Conservation (phyloP, 1,139 yeast genomes). For the Saccharomyces uvarum region DNA sequence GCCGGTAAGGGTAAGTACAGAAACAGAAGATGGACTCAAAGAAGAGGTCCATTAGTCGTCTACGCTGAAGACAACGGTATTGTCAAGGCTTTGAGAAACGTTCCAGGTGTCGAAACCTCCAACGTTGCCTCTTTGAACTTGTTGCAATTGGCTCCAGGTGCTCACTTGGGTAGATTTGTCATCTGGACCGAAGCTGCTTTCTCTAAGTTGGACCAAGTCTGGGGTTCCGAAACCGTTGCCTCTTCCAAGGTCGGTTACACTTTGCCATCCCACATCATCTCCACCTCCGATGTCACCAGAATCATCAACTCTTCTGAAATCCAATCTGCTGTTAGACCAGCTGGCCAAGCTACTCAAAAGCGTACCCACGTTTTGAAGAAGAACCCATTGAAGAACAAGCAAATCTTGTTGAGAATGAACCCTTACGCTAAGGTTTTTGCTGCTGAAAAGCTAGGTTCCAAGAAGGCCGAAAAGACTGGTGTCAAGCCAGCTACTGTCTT, state of each 20-base stretch:
- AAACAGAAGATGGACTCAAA: slow-evolving; percentile 99
- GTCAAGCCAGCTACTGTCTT: slow-evolving; percentile 69
- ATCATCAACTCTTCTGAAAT: slow-evolving; percentile 98
- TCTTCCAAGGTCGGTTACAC: slow-evolving; percentile 85
- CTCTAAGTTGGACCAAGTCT: slow-evolving; percentile 91
- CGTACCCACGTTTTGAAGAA: slow-evolving; percentile 94
- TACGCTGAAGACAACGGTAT: slow-evolving; percentile 97
- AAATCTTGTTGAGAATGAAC: slow-evolving; percentile 95
- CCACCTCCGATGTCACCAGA: slow-evolving; percentile 95
- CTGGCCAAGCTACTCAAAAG: slow-evolving; percentile 91
- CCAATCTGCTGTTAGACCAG: slow-evolving; percentile 95
- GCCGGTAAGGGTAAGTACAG: slow-evolving; percentile 99
- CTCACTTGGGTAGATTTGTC: slow-evolving; percentile 98
- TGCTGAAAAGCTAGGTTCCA: slow-evolving; percentile 83
- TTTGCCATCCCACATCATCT: slow-evolving; percentile 87
- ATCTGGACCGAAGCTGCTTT: slow-evolving; percentile 99
- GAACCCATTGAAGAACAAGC: slow-evolving; percentile 99
- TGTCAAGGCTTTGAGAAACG: slow-evolving; percentile 97
- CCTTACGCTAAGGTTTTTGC: slow-evolving; percentile 98
- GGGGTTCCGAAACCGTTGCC: slow-evolving; percentile 87
- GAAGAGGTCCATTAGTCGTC: slow-evolving; percentile 99
- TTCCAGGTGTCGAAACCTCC: slow-evolving; percentile 99
- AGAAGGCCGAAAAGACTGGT: slow-evolving; percentile 61
- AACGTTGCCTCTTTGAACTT: slow-evolving; percentile 89
- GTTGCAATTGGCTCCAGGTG: slow-evolving; percentile 99